Conservation (phyloP, 495 filamentous ascomycete genomes). For the Letharia lupina region DNA sequence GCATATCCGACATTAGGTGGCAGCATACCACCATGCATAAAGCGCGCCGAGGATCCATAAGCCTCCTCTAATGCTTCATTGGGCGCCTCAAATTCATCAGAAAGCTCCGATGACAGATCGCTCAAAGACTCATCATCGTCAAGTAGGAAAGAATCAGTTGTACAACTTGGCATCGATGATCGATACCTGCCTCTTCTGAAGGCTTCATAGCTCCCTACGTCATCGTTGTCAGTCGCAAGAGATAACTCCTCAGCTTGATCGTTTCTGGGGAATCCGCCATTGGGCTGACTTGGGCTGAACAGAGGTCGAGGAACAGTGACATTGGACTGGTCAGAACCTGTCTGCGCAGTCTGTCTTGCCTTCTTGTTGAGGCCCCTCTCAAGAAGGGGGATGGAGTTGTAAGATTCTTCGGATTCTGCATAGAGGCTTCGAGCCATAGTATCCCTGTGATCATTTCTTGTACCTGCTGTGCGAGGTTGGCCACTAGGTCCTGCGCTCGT, state of each 20-base stretch:
- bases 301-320: conserved; percentile 21
- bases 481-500: background rate
- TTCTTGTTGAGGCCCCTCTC: conserved; percentile 62
- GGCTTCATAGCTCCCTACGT: conserved; percentile 9
- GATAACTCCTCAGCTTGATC: conserved; percentile 8
- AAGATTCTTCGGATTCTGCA: conserved; percentile 57
- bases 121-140: conserved; percentile 62
- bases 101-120: conserved; percentile 73
- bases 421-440: conserved; percentile 23
- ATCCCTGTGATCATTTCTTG: conserved; percentile 1
- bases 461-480: background rate
- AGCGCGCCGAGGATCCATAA: conserved; percentile 32
- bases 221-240: conserved; percentile 1
- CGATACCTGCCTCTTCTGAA: conserved; percentile 49
- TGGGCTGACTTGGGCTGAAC: conserved; percentile 18
- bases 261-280: background rate
- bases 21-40: conserved; percentile 31
- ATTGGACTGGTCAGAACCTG: conserved; percentile 15
- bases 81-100: conserved; percentile 52
- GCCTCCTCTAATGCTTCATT: conserved; percentile 37
- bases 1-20: conserved; percentile 47
- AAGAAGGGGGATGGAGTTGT: conserved; percentile 67
- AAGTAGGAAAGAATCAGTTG: conserved; percentile 52
- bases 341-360: conserved; percentile 36
- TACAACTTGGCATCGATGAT: conserved; percentile 31